These are phyloP conservation scores for Candida michaelii DNA, from an alignment of 805 yeast species.

Conservation along the genomic window DNA sequence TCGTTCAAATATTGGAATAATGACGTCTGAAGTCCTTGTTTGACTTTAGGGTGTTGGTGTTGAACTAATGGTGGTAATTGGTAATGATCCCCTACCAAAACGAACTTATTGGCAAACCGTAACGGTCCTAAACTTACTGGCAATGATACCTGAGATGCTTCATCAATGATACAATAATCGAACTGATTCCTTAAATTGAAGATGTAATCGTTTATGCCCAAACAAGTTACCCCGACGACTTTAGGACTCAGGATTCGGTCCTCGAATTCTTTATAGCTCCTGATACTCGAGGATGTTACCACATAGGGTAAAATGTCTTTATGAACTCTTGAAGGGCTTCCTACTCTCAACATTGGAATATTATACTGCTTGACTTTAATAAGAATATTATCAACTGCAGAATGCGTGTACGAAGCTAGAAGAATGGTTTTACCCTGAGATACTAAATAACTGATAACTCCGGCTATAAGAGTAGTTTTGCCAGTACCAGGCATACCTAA, in stretches of 20 bases:
- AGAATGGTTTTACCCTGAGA: slow-evolving; percentile 64
- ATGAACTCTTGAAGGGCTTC: slow-evolving; percentile 59
- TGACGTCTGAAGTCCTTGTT: slow-evolving; percentile 66
- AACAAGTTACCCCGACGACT: slow-evolving; percentile 86
- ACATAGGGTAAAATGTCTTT: slow-evolving; percentile 55
- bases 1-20: slow-evolving; percentile 76
- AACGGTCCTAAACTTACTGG: slow-evolving; percentile 91
- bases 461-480: slow-evolving; percentile 68
- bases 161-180: slow-evolving; percentile 94
- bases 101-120: slow-evolving; percentile 70
- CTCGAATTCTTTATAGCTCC: slow-evolving; percentile 45
- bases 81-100: slow-evolving; percentile 94
- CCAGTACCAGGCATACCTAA: slow-evolving; percentile 99
- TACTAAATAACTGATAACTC: slow-evolving; percentile 62
- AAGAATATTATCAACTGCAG: slow-evolving; percentile 93
- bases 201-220: slow-evolving; percentile 67
- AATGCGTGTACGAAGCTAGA: slow-evolving; percentile 85
- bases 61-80: slow-evolving; percentile 89
- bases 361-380: slow-evolving; percentile 54
- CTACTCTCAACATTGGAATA: slow-evolving; percentile 61
- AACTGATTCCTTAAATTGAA: slow-evolving; percentile 57
- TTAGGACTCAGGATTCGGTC: slow-evolving; percentile 53
- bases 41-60: slow-evolving; percentile 58
- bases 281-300: slow-evolving; percentile 39
- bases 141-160: slow-evolving; percentile 92